phyloP scores from a whole-genome alignment of 495 filamentous ascomycete species.

The Penicillium turbatum region DNA sequence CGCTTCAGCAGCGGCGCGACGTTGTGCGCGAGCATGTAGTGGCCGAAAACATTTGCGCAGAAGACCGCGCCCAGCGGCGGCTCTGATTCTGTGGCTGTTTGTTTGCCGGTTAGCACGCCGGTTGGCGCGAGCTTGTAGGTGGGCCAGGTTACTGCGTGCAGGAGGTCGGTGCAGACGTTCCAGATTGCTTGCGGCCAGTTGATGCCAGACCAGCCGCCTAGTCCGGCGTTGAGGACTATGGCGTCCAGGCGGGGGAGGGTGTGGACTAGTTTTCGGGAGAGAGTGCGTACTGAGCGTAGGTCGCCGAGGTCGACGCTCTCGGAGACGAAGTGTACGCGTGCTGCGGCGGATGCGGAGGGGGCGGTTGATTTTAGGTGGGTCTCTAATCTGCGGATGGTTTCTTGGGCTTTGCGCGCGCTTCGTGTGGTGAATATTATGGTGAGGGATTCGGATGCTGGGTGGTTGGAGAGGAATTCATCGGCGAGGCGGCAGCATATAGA shows the following conservation, averaged over 20 bases:
- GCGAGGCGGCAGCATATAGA: conserved; percentile 82
- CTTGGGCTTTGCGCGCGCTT: conserved; percentile 40
- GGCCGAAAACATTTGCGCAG: conserved; percentile 88
- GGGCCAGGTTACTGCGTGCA: conserved; percentile 72
- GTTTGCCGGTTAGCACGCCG: conserved; percentile 50
- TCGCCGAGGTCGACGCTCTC: conserved; percentile 54
- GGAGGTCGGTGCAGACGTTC: conserved; percentile 58
- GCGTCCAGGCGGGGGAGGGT: conserved; percentile 67
- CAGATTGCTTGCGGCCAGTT: conserved; percentile 63
- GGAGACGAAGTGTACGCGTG: conserved; percentile 43
- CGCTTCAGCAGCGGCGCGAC: conserved; percentile 65
- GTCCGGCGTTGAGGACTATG: conserved; percentile 82
- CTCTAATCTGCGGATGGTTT: conserved; percentile 39
- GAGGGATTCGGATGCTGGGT: conserved; percentile 55
- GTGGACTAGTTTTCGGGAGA: conserved; percentile 45
- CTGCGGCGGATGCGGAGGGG: conserved; percentile 13
- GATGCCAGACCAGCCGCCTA: conserved; percentile 80
- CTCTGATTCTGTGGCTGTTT: conserved; percentile 35
- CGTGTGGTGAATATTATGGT: conserved; percentile 52
- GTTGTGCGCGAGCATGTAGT: conserved; percentile 84
- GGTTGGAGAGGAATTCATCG: conserved; percentile 77
- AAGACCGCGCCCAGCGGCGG: conserved; percentile 74
- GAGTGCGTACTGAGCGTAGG: conserved; percentile 50
- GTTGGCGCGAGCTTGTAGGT: conserved; percentile 61
- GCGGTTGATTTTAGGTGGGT: conserved; percentile 32